Evolutionary conservation across 495 filamentous ascomycete species (phyloP).

Genomic region (Hypoxylon perforatum): DNA sequence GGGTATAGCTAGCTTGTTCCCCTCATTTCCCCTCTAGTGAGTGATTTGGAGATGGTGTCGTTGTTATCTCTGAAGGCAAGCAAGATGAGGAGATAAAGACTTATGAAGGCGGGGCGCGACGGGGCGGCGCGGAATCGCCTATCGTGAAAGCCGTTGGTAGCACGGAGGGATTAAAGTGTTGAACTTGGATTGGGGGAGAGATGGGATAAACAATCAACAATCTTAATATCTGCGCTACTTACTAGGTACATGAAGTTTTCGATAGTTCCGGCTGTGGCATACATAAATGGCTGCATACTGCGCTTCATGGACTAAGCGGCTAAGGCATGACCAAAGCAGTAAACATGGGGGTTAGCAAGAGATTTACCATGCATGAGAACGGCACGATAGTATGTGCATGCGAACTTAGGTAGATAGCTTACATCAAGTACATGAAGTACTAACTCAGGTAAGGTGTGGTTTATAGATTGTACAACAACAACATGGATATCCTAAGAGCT

Average conservation of each 20-base stretch:
- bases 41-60: not conserved
- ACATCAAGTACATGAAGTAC: not conserved
- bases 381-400: conserved; percentile 25
- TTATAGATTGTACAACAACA: not conserved
- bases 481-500: conserved; percentile 8
- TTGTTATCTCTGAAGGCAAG: not conserved
- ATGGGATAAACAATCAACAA: not conserved
- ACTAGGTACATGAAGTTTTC: conserved; percentile 27
- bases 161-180: conserved; percentile 11
- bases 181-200: not conserved
- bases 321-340: conserved; percentile 1
- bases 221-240: conserved; percentile 1
- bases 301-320: not conserved
- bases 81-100: not conserved
- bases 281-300: conserved; percentile 13
- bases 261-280: conserved; percentile 32
- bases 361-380: conserved; percentile 30
- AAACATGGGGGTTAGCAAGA: conserved; percentile 23
- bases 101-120: conserved; percentile 17
- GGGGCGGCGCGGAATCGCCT: conserved; percentile 24
- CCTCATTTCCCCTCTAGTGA: not conserved
- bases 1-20: not conserved
- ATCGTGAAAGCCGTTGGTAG: conserved; percentile 27
- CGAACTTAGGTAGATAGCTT: conserved; percentile 17
- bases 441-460: not conserved